Evolutionary conservation across 2,329 filamentous ascomycete genomes (phyloP).

Genomic region (Penicillium brevicompactum): DNA sequence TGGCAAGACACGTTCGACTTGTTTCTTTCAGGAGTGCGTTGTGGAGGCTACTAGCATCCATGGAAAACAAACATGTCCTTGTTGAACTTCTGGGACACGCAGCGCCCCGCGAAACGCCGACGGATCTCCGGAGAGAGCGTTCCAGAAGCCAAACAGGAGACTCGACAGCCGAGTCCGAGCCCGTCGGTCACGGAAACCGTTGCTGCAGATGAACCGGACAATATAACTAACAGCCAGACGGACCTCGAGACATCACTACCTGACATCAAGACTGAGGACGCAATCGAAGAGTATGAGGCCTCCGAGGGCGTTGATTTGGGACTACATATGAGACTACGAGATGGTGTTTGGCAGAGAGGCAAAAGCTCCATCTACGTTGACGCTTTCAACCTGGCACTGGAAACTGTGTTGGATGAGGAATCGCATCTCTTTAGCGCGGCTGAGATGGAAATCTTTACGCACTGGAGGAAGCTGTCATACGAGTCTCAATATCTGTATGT

Average conservation of each 20-base stretch:
- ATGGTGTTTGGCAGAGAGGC: slow-evolving; percentile 70
- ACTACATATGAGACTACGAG: slow-evolving; percentile 55
- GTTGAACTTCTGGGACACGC: slow-evolving; percentile 40
- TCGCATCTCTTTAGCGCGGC: slow-evolving; percentile 80
- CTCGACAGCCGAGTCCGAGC: slow-evolving; percentile 22
- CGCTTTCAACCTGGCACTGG: slow-evolving; percentile 89
- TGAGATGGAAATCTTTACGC: slow-evolving; percentile 73
- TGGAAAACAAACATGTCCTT: slow-evolving; percentile 34
- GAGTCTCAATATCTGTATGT: slow-evolving; percentile 86
- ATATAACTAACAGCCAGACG: slow-evolving; percentile 52
- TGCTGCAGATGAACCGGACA: slow-evolving; percentile 31
- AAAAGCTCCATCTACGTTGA: slow-evolving; percentile 94
- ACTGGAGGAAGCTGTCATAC: slow-evolving; percentile 75
- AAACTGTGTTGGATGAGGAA: slow-evolving; percentile 88
- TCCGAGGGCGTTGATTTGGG: slow-evolving; percentile 53
- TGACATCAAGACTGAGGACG: slow-evolving; percentile 65
- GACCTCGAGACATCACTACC: slow-evolving; percentile 74
- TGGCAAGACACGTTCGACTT: slow-evolving; percentile 16
- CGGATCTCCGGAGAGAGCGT: slow-evolving; percentile 21
- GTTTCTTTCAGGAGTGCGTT: neutral
- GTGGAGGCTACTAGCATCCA: slow-evolving; percentile 8
- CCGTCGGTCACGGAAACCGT: slow-evolving; percentile 43
- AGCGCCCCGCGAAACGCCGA: slow-evolving; percentile 35
- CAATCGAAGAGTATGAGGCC: slow-evolving; percentile 77
- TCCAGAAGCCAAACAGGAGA: neutral